Evolutionary conservation across 1,284 basidiomycete genomes (phyloP).

Genomic region (Mrakiaceae sp.): DNA sequence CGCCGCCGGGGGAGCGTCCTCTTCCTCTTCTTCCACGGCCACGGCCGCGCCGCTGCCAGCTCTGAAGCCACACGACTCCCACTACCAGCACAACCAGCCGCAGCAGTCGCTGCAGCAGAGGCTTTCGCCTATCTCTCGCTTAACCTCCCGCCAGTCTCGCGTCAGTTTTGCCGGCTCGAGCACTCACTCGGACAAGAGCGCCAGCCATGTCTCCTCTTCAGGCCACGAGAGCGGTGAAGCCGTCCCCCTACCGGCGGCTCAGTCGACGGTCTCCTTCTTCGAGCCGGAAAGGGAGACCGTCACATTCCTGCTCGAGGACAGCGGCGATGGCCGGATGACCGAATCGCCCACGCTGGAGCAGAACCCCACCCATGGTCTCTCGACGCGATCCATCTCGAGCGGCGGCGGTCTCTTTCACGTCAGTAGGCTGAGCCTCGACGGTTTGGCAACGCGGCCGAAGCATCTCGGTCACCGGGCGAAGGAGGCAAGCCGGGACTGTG

Average conservation of each 20-base stretch:
- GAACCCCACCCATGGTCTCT: background rate
- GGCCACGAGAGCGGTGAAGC: background rate
- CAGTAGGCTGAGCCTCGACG: background rate
- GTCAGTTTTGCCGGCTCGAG: background rate
- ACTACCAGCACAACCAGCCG: background rate
- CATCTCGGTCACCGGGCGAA: background rate
- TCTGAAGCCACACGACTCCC: background rate
- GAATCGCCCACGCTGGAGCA: background rate
- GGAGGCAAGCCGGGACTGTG: conserved; percentile 2
- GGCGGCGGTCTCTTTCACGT: background rate
- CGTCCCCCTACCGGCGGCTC: background rate
- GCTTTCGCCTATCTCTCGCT: too few relatives aligned
- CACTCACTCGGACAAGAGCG: background rate
- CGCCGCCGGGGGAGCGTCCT: background rate
- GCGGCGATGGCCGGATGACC: background rate
- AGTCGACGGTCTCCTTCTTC: background rate
- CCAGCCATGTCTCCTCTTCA: background rate
- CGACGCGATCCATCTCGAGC: background rate
- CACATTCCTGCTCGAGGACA: background rate
- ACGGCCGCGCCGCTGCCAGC: background rate
- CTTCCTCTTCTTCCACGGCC: background rate
- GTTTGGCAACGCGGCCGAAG: background rate
- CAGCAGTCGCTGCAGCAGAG: too few relatives aligned
- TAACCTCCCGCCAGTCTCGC: background rate
- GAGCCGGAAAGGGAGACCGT: background rate